A percentile compares a stretch with the other conserved stretches of the same genome.
phyloP scores from a whole-genome alignment of 2,329 filamentous ascomycete species.

The Fusarium concolor region DNA sequence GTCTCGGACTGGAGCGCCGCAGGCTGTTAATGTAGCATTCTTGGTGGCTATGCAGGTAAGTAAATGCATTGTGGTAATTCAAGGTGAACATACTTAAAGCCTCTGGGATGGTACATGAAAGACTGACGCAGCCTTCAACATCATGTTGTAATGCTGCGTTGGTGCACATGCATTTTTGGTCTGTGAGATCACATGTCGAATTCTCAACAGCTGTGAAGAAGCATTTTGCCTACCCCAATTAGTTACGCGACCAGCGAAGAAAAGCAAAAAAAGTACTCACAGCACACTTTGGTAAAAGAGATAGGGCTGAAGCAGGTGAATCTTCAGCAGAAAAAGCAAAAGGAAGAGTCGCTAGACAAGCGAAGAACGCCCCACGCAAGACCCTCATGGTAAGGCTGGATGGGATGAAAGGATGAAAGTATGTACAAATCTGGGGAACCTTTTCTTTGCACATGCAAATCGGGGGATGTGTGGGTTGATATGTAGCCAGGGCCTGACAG shows the following conservation, averaged over 20 bases:
- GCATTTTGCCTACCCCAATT: slow-evolving; percentile 43
- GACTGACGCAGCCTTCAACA: slow-evolving; percentile 46
- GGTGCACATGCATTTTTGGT: slow-evolving; percentile 51
- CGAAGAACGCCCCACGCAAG: slow-evolving; percentile 14
- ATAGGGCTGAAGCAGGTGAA: slow-evolving; percentile 12
- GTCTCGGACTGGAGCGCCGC: slow-evolving; percentile 46
- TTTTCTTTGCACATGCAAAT: background rate
- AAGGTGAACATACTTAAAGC: slow-evolving; percentile 45
- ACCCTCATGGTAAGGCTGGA: slow-evolving; percentile 10
- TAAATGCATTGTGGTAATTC: background rate
- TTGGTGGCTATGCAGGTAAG: slow-evolving; percentile 37
- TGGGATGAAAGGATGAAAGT: background rate
- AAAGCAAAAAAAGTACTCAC: slow-evolving; percentile 36
- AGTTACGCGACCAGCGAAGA: background rate
- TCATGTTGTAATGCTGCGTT: slow-evolving; percentile 42
- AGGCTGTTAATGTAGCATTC: slow-evolving; percentile 46
- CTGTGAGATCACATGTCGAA: slow-evolving; percentile 44
- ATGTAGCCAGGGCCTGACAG: background rate
- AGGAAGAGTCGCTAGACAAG: slow-evolving; percentile 16
- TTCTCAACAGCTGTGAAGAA: slow-evolving; percentile 38
- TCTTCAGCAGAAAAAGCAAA: slow-evolving; percentile 5
- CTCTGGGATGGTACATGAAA: slow-evolving; percentile 49
- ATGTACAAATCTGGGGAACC: background rate
- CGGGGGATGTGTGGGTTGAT: slow-evolving; percentile 2
- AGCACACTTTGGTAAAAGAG: slow-evolving; percentile 48